Percentiles rank a stretch among this genome's conserved stretches.
Conservation (phyloP, 352 stramenopile genomes). For the Aphanomyces invadans region DNA sequence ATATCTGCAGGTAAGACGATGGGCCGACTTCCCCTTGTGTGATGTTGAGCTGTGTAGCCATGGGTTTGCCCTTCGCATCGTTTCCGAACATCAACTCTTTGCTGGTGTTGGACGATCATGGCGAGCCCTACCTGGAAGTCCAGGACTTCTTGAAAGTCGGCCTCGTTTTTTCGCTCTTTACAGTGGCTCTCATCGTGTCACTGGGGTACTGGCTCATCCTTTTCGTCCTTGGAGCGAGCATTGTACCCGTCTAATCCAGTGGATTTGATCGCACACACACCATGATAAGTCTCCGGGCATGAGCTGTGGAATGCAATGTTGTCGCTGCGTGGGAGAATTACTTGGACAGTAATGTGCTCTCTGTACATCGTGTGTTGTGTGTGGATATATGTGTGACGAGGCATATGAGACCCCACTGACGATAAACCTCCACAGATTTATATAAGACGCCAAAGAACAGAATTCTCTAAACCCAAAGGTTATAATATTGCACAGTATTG, state of each 20-base stretch:
- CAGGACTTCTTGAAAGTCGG: conserved; percentile 83
- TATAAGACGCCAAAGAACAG: no score
- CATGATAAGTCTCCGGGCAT: no score
- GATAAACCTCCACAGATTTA: no score
- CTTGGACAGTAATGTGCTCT: no score
- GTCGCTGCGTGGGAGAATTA: no score
- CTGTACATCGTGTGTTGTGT: no score
- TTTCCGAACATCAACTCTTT: conserved; percentile 91
- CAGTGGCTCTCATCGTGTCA: conserved; percentile 76
- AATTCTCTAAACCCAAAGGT: no score
- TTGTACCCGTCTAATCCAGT: conserved; percentile 26
- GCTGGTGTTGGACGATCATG: conserved; percentile 84
- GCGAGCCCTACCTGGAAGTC: conserved; percentile 78
- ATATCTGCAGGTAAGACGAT: conserved; percentile 76
- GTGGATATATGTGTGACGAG: no score
- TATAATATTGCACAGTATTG: no score
- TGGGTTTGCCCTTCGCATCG: conserved; percentile 87
- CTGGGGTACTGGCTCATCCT: conserved; percentile 81
- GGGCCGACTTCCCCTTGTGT: not conserved
- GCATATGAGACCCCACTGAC: no score
- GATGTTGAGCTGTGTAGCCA: conserved; percentile 37
- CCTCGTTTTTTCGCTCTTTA: conserved; percentile 78
- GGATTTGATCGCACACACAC: no score
- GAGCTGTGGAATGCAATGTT: no score
- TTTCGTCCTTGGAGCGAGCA: conserved; percentile 68